Percentiles rank a stretch among this genome's conserved stretches.
These are phyloP conservation scores for Penicillium concentricum DNA, from an alignment of 2,329 filamentous ascomycete species.

Conservation along the genomic window DNA sequence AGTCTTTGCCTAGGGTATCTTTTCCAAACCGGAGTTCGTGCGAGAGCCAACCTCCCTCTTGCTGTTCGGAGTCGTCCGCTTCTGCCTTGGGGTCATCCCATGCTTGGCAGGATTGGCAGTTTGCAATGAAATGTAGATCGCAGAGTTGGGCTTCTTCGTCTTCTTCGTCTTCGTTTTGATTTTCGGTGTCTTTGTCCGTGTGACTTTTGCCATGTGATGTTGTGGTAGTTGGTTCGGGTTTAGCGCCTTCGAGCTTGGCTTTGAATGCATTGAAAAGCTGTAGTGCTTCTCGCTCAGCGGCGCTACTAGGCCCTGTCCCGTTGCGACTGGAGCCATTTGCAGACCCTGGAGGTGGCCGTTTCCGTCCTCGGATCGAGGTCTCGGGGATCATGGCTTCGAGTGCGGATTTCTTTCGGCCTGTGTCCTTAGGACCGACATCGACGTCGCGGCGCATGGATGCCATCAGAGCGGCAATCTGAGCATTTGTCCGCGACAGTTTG, in stretches of 20 bases:
- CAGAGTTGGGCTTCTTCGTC: conserved; percentile 74
- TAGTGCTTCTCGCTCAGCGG: conserved; percentile 62
- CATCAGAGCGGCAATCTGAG: conserved; percentile 47
- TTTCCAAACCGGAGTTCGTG: conserved; percentile 84
- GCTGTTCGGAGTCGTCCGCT: conserved; percentile 46
- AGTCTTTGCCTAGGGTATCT: conserved; percentile 84
- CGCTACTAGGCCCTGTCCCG: conserved; percentile 54
- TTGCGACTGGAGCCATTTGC: conserved; percentile 30
- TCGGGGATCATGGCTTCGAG: conserved; percentile 50
- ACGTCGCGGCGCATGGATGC: conserved; percentile 49
- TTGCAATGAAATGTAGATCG: conserved; percentile 92
- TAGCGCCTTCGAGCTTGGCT: conserved; percentile 63
- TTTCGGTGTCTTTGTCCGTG: conserved; percentile 13
- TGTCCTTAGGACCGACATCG: conserved; percentile 31
- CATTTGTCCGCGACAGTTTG: conserved; percentile 43
- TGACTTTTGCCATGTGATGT: conserved; percentile 9
- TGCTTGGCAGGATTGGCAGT: conserved; percentile 85
- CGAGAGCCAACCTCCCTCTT: conserved; percentile 73
- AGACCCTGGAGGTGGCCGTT: conserved; percentile 41
- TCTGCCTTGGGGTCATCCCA: conserved; percentile 63
- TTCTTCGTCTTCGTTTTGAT: conserved; percentile 26
- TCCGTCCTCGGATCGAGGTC: conserved; percentile 48
- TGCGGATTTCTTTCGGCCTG: conserved; percentile 45
- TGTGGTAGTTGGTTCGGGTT: conserved; percentile 34
- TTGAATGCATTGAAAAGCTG: conserved; percentile 77